Evolutionary conservation across 768 basidiomycete genomes (phyloP), one percentile per base, ranked within the genome.

Genomic region (Suillus subaureus): DNA sequence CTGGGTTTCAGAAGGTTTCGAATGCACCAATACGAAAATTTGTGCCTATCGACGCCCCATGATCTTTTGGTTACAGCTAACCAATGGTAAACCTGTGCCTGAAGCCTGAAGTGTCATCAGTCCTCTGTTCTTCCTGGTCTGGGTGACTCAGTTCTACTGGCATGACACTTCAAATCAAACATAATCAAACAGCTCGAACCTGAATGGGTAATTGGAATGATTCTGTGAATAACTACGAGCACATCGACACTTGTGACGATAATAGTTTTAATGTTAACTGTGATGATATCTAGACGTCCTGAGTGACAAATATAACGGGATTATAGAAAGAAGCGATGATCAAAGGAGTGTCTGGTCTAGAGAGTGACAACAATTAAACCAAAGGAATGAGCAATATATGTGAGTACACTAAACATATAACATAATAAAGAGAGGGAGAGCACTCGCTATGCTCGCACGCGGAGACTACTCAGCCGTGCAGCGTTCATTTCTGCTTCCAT

Each of bases 401-500:
- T 26, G 37, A 61, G 7, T 28, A 23, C 35, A n/a, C n/a, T n/a
- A n/a, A n/a, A n/a, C n/a, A n/a, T n/a, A 43, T 21, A 21, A 11
- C 8, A n/a, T 31, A n/a, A 58, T 37, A 9, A 26, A 40, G 37
- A 26, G 23, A 35, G 37, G 56, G 33, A 12, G 13, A 52, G 16
- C 28, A 31, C 7, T 16, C 13, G 9, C 21, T n/a, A 67, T 33
- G 54, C 8, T n/a, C 31, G 47, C 40, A 42, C 1, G 11, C 28
- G 33, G 21, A 31, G 52, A 31, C 23, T 7, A 47, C 45, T 33
- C 45, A 66, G 65, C 11, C 52, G 61, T 13, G 66, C 26, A 12
- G 4, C 35, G 8, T 58, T 64, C 67, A 73, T 68, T 58, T 61
- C 61, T 43, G 67, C 68, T 4, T 71, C 70, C 64, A 70, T 31